Base-by-base conservation (phyloP, 768 basidiomycete genomes). In the Phallus indusiatus region DNA sequence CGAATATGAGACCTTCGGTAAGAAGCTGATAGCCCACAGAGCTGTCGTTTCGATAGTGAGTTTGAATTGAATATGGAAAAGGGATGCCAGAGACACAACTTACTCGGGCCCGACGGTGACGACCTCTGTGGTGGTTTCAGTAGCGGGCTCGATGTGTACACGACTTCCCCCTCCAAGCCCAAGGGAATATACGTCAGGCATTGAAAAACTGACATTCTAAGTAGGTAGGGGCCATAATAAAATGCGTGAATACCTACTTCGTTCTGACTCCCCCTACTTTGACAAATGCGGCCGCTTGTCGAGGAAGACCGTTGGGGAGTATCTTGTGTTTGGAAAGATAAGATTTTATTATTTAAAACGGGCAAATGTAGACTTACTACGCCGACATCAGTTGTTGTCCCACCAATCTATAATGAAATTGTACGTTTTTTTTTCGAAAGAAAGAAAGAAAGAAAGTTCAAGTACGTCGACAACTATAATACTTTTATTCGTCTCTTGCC, bases 131-230 rank as follows among this genome's bases (percentile, higher is more conserved):
- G 61, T 55, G 22, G 71, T 66, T 54, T 66, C 64, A 17, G 50
- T 36, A 10, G 17, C 57, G 6, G 20, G 28, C 10, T 14, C 18
- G 21, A 68, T 59, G 47, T 76, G 74, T 21, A 84, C 72, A 42
- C 76, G 67, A 8, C 83, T 84, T 8, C 85, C 85, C 50, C 85
- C 84, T 50, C 85, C 85, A 16, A 86, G 75, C 11, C 80, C 84
- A 56, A 85, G 77, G 42, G 80, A 81, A 50, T 71, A 68, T 2
- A 68, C 62, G 59, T 69, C 66, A 7, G 70, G 67, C 69, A 71
- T 70, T 1, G 67, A 61, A 54, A 68, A 70, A 59, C 65, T 66
- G 12, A 37, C 1, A 28, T n/a, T 6, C 22, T 16, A 37, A 54
- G 37, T 18, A 22, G 2, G 10, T 14, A 22, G 22, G 49, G 50